Base-by-base conservation (phyloP, 31 red algal species). In the Porphyra umbilicalis region DNA sequence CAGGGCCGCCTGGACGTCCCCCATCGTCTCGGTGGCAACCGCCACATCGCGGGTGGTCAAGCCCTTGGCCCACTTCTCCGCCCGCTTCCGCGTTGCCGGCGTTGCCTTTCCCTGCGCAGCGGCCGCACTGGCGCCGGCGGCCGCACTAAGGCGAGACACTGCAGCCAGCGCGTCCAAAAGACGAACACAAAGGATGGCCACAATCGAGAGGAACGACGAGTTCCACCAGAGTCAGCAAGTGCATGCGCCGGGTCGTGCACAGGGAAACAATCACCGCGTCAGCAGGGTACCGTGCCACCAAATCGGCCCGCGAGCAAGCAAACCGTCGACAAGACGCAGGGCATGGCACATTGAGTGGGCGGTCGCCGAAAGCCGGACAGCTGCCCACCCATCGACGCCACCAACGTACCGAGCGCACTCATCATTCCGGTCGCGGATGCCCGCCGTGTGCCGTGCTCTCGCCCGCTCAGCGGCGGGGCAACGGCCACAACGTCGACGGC, bases 1-100 rank as follows among this genome's bases (percentile, higher is more conserved):
- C 39, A 96, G 74, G 46, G 88, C 89, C 35, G 86, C 86, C 29
- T 90, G 86, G 10, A 96, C 83, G 76, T 92, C 94, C 36, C 87
- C 90, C 57, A 82, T 82, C 34, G 80, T 20, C 5, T 46, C 80
- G 25, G 57, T 71, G 0, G 57, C 80, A 20, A 34, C 36, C 31
- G 57, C n/a, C 0, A 30, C 42, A 35, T 82, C 80, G 4, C 57
- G 57, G 11, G 57, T 71, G 11, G 57, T 71, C 20, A 71, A 29
- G 57, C 57, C 57, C 57, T 71, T 18, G 25, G 57, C 57, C 57
- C 57, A 71, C 30, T 71, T 71, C 30, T 71, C 57, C 57, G 57
- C 57, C 57, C 57, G 57, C 57, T 8, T 1, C 57, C 57, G 57
- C 57, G 57, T 71, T 29, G 57, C 57, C 14, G 20, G 25, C 7